phyloP scores from a whole-genome alignment of 805 yeast species.

The Metschnikowia similis region DNA sequence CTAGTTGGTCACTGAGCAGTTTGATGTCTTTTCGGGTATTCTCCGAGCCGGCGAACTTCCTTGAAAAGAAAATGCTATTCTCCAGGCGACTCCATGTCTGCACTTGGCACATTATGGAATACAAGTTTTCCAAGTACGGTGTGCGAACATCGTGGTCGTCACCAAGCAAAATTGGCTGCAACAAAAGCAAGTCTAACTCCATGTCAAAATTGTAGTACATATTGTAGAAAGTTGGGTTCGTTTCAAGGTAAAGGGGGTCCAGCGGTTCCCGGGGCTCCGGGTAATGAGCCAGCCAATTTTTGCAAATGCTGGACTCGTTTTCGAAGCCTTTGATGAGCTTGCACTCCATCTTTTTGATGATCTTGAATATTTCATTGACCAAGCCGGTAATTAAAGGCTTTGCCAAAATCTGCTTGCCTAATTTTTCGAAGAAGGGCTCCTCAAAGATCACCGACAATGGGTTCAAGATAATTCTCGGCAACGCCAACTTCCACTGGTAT shows the following conservation, averaged over 20 bases:
- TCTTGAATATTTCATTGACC: slow-evolving; percentile 66
- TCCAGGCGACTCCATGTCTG: slow-evolving; percentile 40
- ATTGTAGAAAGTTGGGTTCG: slow-evolving; percentile 58
- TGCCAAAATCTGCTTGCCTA: slow-evolving; percentile 68
- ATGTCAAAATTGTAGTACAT: slow-evolving; percentile 50
- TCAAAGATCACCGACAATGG: slow-evolving; percentile 75
- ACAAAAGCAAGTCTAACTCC: slow-evolving; percentile 68
- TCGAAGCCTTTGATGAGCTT: slow-evolving; percentile 67
- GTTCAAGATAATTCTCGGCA: slow-evolving; percentile 73
- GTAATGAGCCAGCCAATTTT: slow-evolving; percentile 47
- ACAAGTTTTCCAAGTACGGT: slow-evolving; percentile 84
- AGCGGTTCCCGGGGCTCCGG: slow-evolving; percentile 24
- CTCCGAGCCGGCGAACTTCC: slow-evolving; percentile 21
- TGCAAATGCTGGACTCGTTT: slow-evolving; percentile 56
- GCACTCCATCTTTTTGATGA: slow-evolving; percentile 74
- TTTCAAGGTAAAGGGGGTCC: slow-evolving; percentile 22
- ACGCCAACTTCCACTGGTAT: slow-evolving; percentile 82
- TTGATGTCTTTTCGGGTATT: slow-evolving; percentile 19
- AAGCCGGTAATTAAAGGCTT: slow-evolving; percentile 83
- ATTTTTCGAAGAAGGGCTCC: slow-evolving; percentile 54
- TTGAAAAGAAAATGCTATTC: slow-evolving; percentile 27
- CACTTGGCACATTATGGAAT: slow-evolving; percentile 69
- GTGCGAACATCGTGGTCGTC: slow-evolving; percentile 84
- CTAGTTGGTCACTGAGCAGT: slow-evolving; percentile 19
- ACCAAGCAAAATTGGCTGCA: slow-evolving; percentile 86